These are phyloP conservation scores for Rehmannia glutinosa DNA, from an alignment of 257 asterid genomes.

Conservation along the genomic window DNA sequence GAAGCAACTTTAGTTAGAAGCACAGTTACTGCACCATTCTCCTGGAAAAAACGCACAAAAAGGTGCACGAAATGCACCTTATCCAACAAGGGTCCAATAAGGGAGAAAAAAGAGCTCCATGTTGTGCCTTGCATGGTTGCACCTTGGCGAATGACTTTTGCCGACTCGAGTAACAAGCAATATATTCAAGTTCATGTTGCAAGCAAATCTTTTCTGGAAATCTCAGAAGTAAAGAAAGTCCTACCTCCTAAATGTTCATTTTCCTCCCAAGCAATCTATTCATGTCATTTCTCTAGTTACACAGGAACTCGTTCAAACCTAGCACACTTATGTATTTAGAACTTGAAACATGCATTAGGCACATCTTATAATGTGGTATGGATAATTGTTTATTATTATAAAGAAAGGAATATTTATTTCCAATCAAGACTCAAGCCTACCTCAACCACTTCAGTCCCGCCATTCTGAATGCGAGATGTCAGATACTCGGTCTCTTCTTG, in stretches of 20 bases:
- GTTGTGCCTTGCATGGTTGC: no score
- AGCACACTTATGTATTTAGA: not conserved
- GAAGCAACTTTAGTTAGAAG: no score
- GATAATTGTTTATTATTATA: not conserved
- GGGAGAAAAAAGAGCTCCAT: no score
- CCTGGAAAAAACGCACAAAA: no score
- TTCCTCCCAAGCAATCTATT: not conserved
- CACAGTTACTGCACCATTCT: no score
- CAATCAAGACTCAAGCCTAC: conserved; percentile 31
- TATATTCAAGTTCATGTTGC: not conserved
- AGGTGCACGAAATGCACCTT: no score
- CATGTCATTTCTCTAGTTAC: not conserved
- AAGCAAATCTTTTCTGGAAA: not conserved
- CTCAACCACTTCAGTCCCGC: conserved; percentile 99
- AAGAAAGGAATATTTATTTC: conserved; percentile 3
- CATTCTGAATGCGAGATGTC: conserved; percentile 94
- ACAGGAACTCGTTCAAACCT: not conserved
- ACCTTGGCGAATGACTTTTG: not conserved
- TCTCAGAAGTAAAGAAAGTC: not conserved
- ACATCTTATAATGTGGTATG: not conserved
- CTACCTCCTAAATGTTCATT: not conserved
- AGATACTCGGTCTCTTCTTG: conserved; percentile 63
- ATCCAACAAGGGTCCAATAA: no score
- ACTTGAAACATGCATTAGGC: not conserved
- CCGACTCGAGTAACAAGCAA: not conserved